Evolutionary conservation across 1,139 yeast genomes (phyloP), one percentile per base, ranked within the genome.

Genomic region (Saccharomyces hybrid): DNA sequence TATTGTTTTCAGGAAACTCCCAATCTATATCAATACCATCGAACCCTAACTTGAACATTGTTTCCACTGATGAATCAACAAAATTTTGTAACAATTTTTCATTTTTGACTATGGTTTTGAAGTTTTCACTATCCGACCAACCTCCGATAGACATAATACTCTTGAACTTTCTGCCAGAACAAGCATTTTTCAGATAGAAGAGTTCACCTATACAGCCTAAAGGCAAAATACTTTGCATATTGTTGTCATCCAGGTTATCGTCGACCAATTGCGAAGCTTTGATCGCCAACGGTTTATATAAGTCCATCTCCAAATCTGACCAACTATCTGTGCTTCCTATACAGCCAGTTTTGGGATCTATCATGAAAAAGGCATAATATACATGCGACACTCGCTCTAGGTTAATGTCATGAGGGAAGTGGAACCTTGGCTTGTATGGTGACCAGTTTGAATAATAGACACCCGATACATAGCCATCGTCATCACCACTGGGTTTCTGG

Each of bases 11-110:
- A 0, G 97, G 96, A 61, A 85, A 91, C 68, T 93, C 99, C 97
- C 97, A 93, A 70, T 93, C 99, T 38, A 93, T 72, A 68, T 93
- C 99, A 51, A 93, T 74, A 0, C 99, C 98, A 67, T 93, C 98
- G 63, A 93, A 83, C 0, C 88, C 85, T 64, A 82, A 78, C 51
- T 75, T 71, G 2, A 70, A 59, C 63, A 88, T 74, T 32, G 80
- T 69, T 0, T 70, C 69, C 1, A 79, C 74, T 0, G 84, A 73
- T 1, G 85, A 74, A 0, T 64, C 56, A 2, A 83, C 80, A 68
- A 91, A 89, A 0, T 51, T 67, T 1, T 66, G 65, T 6, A 83
- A 57, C 53, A 73, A 78, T 1, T 53, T 55, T 0, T 68, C 63
- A 49, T 75, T 72, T 1, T 66, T 61, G 5, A 80, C 75, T 6